Base-by-base conservation (phyloP, 2,329 filamentous ascomycete species). In the Aspergillus caelatus region DNA sequence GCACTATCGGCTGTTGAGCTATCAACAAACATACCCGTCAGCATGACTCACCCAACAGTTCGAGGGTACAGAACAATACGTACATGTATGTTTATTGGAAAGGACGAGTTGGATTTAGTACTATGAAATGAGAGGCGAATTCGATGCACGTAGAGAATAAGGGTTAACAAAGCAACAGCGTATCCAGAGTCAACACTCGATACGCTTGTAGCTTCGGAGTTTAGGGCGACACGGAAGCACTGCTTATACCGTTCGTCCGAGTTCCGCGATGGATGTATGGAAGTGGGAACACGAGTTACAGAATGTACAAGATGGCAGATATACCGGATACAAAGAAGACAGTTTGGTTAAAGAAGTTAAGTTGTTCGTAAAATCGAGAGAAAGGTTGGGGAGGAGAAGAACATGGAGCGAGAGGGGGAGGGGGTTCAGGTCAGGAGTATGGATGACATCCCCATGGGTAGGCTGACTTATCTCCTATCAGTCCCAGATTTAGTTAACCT, bases 191-290 rank as follows among this genome's bases (percentile, higher is more conserved):
- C 19, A 16, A 23, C 64, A 65, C 67, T 67, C 62, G 70, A 74
- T 68, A 71, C 69, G 70, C 72, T 66, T 66, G 70, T 71, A 69
- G 71, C 66, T 71, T 67, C 65, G 65, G 70, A 68, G 69, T 67
- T 66, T 61, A 62, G 62, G 70, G 69, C 70, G 67, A 66, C 61
- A 57, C 66, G 67, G 60, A 70, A 68, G 68, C 67, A 69, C 69
- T 67, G 66, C 71, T 73, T 65, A 43, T 54, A 67, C 62, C 61
- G 66, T 39, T 58, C 58, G 64, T 63, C 66, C 61, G 52, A 41
- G 39, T 41, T 36, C 48, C 45, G 46, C 30, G 28, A 23, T 12
- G 19, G 50, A 41, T 54, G 23, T 23, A 43, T 56, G 21, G 32
- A 56, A 39, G 48, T 32, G 5, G 28, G 28, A 52, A n/a, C 28